These are phyloP conservation scores for Annulohypoxylon moriforme DNA, from an alignment of 495 filamentous ascomycete genomes.

Conservation along the genomic window DNA sequence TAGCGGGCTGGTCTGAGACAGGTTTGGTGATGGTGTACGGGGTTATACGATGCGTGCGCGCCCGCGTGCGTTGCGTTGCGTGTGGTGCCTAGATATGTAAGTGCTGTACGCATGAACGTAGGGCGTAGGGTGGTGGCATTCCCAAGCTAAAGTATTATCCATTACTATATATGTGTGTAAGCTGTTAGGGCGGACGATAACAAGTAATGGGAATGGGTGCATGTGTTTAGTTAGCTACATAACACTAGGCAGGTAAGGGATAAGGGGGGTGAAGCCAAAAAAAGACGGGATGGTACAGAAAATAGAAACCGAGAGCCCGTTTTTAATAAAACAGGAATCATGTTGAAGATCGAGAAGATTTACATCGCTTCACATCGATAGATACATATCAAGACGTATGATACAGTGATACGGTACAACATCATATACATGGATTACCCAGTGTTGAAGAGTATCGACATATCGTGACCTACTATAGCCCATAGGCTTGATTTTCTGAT, in stretches of 20 bases:
- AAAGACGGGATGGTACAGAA: constrained; percentile 24
- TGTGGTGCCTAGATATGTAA: neutral
- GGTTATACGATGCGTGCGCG: neutral
- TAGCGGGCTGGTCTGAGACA: constrained; percentile 26
- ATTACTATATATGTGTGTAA: neutral
- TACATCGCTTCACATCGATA: neutral
- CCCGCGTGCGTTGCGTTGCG: neutral
- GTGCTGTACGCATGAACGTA: neutral
- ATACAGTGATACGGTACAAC: constrained; percentile 1
- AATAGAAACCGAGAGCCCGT: constrained; percentile 5
- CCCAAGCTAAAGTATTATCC: neutral
- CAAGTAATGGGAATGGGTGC: neutral
- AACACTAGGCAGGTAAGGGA: constrained; percentile 21
- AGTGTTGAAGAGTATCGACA: neutral
- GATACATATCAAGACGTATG: constrained; percentile 5
- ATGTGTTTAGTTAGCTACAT: constrained; percentile 18
- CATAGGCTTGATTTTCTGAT: neutral
- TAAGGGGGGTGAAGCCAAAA: constrained; percentile 21
- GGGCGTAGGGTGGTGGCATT: neutral
- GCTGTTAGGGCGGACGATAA: neutral
- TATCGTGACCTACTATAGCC: constrained; percentile 1
- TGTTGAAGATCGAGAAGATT: constrained; percentile 18
- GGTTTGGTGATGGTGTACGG: constrained; percentile 1
- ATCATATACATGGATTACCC: neutral
- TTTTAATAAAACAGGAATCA: constrained; percentile 18